A percentile compares a stretch with the other conserved stretches of the same genome.
Conservation (phyloP, 305 asterid species). For the Solanum hybrid region DNA sequence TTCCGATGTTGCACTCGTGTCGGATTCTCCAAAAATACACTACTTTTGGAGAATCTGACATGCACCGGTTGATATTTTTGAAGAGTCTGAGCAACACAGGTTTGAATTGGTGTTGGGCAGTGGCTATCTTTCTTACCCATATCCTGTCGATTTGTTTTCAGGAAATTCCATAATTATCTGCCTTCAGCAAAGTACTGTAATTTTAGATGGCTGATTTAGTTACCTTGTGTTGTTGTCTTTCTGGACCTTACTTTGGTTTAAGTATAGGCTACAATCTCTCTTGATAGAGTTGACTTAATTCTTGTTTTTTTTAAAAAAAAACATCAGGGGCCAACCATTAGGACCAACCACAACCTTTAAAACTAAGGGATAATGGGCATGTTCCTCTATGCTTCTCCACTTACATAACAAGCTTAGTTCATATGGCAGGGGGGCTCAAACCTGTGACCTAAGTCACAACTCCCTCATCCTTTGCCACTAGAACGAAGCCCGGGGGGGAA, state of each 20-base stretch:
- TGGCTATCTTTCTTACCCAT: neutral
- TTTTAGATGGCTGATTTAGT: neutral
- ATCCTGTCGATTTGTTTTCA: neutral
- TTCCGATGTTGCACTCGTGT: neutral
- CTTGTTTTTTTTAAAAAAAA: neutral
- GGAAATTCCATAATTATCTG: neutral
- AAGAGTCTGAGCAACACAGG: neutral
- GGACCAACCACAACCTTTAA: neutral
- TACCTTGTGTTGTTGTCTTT: neutral
- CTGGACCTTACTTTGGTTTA: neutral
- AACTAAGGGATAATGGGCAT: neutral
- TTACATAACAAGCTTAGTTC: neutral
- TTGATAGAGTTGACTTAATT: neutral
- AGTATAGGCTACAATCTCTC: neutral
- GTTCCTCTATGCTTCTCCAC: neutral
- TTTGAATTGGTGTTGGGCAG: neutral
- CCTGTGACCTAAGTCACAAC: neutral
- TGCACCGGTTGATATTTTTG: neutral
- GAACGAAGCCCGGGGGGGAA: neutral
- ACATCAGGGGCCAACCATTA: neutral
- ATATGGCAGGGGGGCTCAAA: neutral
- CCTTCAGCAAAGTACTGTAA: neutral
- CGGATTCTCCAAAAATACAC: neutral
- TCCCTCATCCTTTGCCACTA: neutral
- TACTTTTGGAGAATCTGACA: neutral